phyloP scores from a whole-genome alignment of 2,329 filamentous ascomycete genomes.

The Penicillium brasilianum region DNA sequence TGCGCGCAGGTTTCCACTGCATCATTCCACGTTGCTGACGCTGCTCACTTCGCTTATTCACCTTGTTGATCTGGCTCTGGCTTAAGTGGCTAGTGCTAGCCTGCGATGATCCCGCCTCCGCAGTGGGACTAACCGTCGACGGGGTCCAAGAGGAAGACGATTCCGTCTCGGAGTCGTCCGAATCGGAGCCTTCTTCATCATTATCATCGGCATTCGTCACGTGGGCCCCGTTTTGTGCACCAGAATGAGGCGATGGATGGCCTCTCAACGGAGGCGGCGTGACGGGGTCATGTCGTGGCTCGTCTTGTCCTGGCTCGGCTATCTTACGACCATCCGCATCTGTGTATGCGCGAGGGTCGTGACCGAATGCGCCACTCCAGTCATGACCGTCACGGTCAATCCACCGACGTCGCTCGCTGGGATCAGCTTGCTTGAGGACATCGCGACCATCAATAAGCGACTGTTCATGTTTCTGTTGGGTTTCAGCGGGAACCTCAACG shows the following conservation, averaged over 20 bases:
- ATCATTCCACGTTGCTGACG: constrained; percentile 87
- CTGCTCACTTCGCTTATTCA: constrained; percentile 62
- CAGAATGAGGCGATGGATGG: constrained; percentile 9
- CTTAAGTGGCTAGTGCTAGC: constrained; percentile 18
- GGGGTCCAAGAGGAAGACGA: constrained; percentile 16
- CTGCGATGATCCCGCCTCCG: constrained; percentile 24
- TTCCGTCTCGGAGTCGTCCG: constrained; percentile 17
- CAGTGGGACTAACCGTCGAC: constrained; percentile 26
- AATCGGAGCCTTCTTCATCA: constrained; percentile 26
- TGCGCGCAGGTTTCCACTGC: constrained; percentile 93
- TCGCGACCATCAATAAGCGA: constrained; percentile 81
- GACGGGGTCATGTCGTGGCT: constrained; percentile 58
- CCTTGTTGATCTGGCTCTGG: constrained; percentile 36
- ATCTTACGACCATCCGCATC: constrained; percentile 59
- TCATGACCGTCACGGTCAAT: constrained; percentile 78
- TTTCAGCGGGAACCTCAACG: constrained; percentile 72
- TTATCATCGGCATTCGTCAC: constrained; percentile 21
- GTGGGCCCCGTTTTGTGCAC: constrained; percentile 19
- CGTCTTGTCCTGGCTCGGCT: constrained; percentile 61
- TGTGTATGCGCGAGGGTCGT: constrained; percentile 70
- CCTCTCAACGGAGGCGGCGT: constrained; percentile 50
- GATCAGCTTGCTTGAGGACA: constrained; percentile 71
- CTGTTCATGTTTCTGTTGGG: constrained; percentile 79
- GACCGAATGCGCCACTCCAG: constrained; percentile 84
- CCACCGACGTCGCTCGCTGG: constrained; percentile 74